Evolutionary conservation across 2,329 filamentous ascomycete species (phyloP).

Genomic region (Ophiostoma tasmaniense): DNA sequence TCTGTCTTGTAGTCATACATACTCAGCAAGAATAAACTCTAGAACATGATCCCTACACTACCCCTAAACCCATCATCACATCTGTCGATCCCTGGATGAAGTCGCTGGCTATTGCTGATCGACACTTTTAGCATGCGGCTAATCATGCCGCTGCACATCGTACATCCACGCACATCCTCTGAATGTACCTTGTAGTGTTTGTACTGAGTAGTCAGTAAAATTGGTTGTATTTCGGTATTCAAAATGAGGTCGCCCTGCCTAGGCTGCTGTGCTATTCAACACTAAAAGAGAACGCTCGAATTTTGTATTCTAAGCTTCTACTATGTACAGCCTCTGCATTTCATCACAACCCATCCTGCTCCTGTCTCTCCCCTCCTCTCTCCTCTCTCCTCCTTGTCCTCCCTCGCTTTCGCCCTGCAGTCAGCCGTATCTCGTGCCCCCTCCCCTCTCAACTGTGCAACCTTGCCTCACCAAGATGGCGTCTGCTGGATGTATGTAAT

Average conservation of each 20-base stretch:
- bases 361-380: too few relatives aligned
- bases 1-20: neutral
- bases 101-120: neutral
- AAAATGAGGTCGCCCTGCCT: too few relatives aligned
- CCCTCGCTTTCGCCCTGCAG: constrained; percentile 1
- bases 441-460: neutral
- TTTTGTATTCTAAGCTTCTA: too few relatives aligned
- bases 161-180: neutral
- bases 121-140: neutral
- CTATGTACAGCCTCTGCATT: too few relatives aligned
- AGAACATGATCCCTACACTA: neutral
- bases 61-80: neutral
- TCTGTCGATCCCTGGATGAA: neutral
- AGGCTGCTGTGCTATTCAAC: too few relatives aligned
- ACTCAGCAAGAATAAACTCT: too few relatives aligned
- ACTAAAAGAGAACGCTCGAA: too few relatives aligned
- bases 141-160: neutral
- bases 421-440: neutral
- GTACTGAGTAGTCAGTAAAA: too few relatives aligned
- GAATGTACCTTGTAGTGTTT: neutral
- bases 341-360: neutral
- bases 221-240: too few relatives aligned
- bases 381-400: neutral
- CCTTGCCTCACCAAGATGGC: neutral
- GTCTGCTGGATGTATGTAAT: neutral